phyloP scores from a whole-genome alignment of 2,329 filamentous ascomycete genomes.

The Celoporthe dispersa region DNA sequence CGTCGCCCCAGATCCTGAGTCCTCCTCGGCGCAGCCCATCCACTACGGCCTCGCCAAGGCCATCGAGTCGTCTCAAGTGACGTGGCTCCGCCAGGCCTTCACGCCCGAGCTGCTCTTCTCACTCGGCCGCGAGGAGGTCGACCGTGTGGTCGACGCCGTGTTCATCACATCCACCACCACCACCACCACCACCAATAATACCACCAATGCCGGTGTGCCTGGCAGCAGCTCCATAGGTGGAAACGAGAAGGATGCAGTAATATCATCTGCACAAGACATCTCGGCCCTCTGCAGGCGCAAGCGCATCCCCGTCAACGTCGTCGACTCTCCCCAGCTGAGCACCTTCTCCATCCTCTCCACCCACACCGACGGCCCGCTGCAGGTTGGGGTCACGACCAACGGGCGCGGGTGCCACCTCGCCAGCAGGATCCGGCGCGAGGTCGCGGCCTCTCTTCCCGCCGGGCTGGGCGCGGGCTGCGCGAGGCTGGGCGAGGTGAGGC shows the following conservation, averaged over 20 bases:
- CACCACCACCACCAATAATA: neutral
- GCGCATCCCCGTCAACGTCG: constrained; percentile 90
- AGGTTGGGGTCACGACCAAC: constrained; percentile 94
- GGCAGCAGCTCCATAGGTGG: constrained; percentile 38
- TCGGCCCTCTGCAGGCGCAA: constrained; percentile 75
- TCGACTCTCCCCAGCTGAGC: constrained; percentile 84
- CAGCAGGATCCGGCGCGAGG: constrained; percentile 84
- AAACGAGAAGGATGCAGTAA: constrained; percentile 44
- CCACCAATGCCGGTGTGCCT: constrained; percentile 42
- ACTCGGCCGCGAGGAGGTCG: constrained; percentile 80
- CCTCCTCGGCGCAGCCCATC: constrained; percentile 51
- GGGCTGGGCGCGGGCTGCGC: constrained; percentile 78
- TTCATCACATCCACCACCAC: constrained; percentile 69
- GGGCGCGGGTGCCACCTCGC: constrained; percentile 94
- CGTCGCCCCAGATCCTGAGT: constrained; percentile 60
- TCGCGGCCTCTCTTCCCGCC: constrained; percentile 76
- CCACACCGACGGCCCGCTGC: constrained; percentile 86
- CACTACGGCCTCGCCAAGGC: constrained; percentile 64
- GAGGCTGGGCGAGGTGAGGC: constrained; percentile 73
- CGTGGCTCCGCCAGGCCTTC: constrained; percentile 71
- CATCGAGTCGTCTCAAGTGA: constrained; percentile 68
- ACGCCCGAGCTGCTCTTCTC: constrained; percentile 71
- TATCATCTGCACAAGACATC: constrained; percentile 53
- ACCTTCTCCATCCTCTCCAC: constrained; percentile 89
- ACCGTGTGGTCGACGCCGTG: constrained; percentile 82